Conservation (phyloP, 768 basidiomycete species). For the Mycena pura region DNA sequence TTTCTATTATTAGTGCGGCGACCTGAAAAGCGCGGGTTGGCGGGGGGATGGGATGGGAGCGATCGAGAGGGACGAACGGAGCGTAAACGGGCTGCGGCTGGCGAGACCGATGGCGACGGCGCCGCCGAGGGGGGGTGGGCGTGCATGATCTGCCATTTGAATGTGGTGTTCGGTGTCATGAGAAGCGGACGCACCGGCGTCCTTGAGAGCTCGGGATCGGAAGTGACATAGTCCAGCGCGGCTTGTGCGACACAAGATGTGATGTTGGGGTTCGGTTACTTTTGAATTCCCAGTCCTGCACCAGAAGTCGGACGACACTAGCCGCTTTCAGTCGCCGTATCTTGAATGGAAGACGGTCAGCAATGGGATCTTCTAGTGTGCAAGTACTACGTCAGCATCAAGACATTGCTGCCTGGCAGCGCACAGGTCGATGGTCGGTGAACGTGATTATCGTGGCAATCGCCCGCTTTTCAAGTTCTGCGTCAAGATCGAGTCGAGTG, state of each 20-base stretch:
- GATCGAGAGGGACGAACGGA: conserved; percentile 28
- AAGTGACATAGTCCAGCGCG: conserved; percentile 20
- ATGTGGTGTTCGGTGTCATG: no score
- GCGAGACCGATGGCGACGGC: conserved; percentile 76
- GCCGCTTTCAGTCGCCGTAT: conserved; percentile 21
- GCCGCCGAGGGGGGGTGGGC: conserved; percentile 65
- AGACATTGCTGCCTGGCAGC: conserved; percentile 13
- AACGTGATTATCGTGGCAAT: conserved; percentile 26
- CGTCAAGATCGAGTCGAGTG: not conserved
- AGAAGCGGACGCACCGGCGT: conserved; percentile 18
- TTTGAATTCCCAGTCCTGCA: no score
- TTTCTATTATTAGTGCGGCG: conserved; percentile 69
- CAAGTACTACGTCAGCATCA: conserved; percentile 23
- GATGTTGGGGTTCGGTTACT: no score
- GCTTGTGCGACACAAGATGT: conserved; percentile 23
- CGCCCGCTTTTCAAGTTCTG: not conserved
- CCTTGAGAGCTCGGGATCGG: conserved; percentile 3
- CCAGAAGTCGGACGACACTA: not conserved
- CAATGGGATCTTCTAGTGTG: not conserved
- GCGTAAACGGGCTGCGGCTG: conserved; percentile 57
- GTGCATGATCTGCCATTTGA: not conserved
- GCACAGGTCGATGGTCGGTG: conserved; percentile 20
- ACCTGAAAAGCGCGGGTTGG: no score
- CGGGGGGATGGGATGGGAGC: not conserved
- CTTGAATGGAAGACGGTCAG: no score